These are phyloP conservation scores for Trametes punicea DNA, from an alignment of 768 basidiomycete species.

Conservation along the genomic window DNA sequence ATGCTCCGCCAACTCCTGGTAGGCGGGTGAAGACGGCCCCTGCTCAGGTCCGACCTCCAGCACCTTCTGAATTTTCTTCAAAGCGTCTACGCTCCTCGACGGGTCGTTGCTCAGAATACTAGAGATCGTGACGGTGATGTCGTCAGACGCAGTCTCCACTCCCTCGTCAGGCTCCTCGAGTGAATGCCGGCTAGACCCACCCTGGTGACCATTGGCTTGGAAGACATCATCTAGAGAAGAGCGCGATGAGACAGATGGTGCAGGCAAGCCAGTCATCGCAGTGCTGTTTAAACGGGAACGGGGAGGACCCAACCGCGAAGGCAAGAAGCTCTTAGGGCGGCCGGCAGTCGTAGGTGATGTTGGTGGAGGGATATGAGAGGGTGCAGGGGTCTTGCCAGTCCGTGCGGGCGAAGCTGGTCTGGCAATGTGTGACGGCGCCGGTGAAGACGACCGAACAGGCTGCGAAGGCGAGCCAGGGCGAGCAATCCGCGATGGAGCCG, in stretches of 20 bases:
- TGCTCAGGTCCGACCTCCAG: slow-evolving; percentile 73
- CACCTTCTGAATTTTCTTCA: slow-evolving; percentile 90
- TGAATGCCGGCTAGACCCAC: neutral
- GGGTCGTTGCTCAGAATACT: slow-evolving; percentile 88
- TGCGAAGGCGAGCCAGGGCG: slow-evolving; percentile 42
- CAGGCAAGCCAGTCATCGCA: slow-evolving; percentile 5
- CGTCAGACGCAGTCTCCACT: slow-evolving; percentile 39
- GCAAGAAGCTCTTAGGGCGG: slow-evolving; percentile 66
- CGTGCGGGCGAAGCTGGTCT: slow-evolving; percentile 14
- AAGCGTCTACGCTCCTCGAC: slow-evolving; percentile 80
- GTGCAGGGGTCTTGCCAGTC: slow-evolving; percentile 14
- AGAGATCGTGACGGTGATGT: slow-evolving; percentile 79
- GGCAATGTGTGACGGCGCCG: slow-evolving; percentile 16
- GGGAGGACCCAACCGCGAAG: slow-evolving; percentile 71
- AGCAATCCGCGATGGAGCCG: slow-evolving; percentile 38
- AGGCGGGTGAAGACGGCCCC: slow-evolving; percentile 63
- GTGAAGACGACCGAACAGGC: slow-evolving; percentile 45
- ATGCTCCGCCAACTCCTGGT: slow-evolving; percentile 75
- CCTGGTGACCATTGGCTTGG: slow-evolving; percentile 12
- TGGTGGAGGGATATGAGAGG: slow-evolving; percentile 32
- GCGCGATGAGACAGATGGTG: slow-evolving; percentile 7
- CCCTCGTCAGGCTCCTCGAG: slow-evolving; percentile 28
- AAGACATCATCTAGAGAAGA: slow-evolving; percentile 12
- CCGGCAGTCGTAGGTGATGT: slow-evolving; percentile 38
- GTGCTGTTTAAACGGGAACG: slow-evolving; percentile 42